Conservation (phyloP, 257 asterid genomes). For the Forsythia viridissima region DNA sequence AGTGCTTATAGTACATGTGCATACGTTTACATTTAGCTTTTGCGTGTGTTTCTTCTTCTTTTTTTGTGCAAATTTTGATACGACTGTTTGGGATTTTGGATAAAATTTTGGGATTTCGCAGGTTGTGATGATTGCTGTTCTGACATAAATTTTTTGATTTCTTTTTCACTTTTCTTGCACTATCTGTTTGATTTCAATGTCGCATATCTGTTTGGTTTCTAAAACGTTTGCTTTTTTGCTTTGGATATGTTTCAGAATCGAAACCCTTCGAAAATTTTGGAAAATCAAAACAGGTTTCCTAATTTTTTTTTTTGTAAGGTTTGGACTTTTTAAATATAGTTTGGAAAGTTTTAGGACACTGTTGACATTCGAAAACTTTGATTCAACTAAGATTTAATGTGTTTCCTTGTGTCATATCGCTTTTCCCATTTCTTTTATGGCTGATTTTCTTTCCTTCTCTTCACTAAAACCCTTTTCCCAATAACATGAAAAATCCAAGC, state of each 20-base stretch:
- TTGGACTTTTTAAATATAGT: too few relatives aligned
- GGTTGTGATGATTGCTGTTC: slow-evolving; percentile 36
- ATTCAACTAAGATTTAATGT: too few relatives aligned
- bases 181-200: neutral
- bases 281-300: too few relatives aligned
- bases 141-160: slow-evolving; percentile 9
- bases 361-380: too few relatives aligned
- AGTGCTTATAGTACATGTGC: slow-evolving; percentile 29
- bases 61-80: neutral
- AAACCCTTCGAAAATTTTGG: too few relatives aligned
- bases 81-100: slow-evolving; percentile 21
- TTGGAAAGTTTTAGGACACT: too few relatives aligned
- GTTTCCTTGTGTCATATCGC: too few relatives aligned
- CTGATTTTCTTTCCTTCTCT: neutral
- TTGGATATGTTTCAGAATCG: too few relatives aligned
- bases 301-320: too few relatives aligned
- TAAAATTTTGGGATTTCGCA: slow-evolving; percentile 14
- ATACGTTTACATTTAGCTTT: neutral
- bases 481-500: too few relatives aligned
- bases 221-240: too few relatives aligned
- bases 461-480: neutral
- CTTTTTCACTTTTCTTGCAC: neutral
- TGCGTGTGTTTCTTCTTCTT: neutral
- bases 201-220: too few relatives aligned
- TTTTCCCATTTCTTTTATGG: neutral